Evolutionary conservation across 2,329 filamentous ascomycete species (phyloP).

Genomic region (Coniochaeta sp.): DNA sequence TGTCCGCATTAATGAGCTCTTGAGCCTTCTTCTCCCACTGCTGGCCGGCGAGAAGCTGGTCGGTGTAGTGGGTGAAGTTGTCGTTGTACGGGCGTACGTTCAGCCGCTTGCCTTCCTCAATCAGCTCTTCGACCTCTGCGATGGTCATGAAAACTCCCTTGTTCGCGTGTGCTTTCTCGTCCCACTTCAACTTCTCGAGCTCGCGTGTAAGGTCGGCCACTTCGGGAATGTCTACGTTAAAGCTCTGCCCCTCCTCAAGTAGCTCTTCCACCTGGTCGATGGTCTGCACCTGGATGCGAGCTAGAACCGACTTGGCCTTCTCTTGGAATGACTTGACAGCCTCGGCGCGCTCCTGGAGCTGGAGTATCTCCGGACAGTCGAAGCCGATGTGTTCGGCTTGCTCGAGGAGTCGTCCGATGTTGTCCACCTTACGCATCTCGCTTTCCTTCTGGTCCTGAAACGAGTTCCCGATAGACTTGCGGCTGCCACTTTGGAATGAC

Average conservation of each 20-base stretch:
- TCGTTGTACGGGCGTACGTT: constrained; percentile 76
- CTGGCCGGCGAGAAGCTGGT: constrained; percentile 69
- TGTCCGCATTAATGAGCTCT: constrained; percentile 86
- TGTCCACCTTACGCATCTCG: constrained; percentile 81
- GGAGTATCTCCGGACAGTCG: constrained; percentile 83
- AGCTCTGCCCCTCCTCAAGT: constrained; percentile 80
- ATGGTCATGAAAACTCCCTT: constrained; percentile 63
- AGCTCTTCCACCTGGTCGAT: constrained; percentile 79
- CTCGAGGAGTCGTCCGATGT: constrained; percentile 76
- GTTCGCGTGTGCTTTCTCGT: constrained; percentile 63
- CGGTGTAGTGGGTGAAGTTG: constrained; percentile 66
- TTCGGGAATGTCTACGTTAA: constrained; percentile 88
- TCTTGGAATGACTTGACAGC: constrained; percentile 80
- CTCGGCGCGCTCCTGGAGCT: constrained; percentile 76
- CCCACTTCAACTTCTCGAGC: constrained; percentile 84
- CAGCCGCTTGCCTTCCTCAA: constrained; percentile 69
- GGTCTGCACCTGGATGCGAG: constrained; percentile 55
- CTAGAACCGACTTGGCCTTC: constrained; percentile 63
- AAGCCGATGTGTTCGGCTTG: constrained; percentile 86
- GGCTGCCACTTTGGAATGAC: constrained; percentile 66
- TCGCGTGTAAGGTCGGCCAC: constrained; percentile 74
- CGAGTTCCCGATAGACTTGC: constrained; percentile 55
- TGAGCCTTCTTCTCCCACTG: constrained; percentile 90
- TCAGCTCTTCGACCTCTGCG: constrained; percentile 70
- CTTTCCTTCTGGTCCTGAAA: constrained; percentile 71